Evolutionary conservation across 371 early-diverging fungal genomes (phyloP), one percentile per base, ranked within the genome.

Genomic region (Mortierella sp.): DNA sequence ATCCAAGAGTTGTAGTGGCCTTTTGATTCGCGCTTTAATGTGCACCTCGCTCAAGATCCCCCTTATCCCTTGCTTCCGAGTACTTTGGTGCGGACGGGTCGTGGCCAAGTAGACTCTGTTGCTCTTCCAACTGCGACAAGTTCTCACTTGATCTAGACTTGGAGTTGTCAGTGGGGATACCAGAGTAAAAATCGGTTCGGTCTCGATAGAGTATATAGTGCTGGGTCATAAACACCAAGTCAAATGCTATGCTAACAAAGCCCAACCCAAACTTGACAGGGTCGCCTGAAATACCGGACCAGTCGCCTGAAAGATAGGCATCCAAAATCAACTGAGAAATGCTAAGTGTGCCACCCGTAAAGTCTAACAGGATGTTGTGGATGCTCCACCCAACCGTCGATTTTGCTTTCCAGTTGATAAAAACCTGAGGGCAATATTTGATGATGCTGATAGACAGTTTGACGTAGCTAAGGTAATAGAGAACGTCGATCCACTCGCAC

Each of bases 361-460:
- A 90, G 76, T 98, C 98, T 62, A 97, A 82, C 14, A 98, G 70
- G 61, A 96, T 95, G 67, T 96, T 97, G 60, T 91, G 88, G 44
- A 97, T 95, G 58, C 92, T 92, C 98, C 98, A 98, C 0, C 98
- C 98, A 5, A 86, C 85, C 0, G 98, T 98, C 1, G 96, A 95
- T 77, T 92, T 85, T 19, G 92, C 84, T 28, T 70, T 58, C 65
- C 81, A 92, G 64, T 98, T 97, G 57, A 95, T 64, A 82, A 87
- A 93, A 1, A 84, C 93, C 84, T 97, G 97, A 21, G 98, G 98
- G 5, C 92, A 71, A 75, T 98, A 98, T 76, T 97, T 98, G 74
- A 95, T 80, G 50, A 96, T 76, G 53, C 89, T 91, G 61, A 94
- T 83, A 12, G 68, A 71, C 61, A 97, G 85, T 72, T 98, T 98